Evolutionary conservation across 306 rosid species (phyloP).

Genomic region (Dryas octopetala): DNA sequence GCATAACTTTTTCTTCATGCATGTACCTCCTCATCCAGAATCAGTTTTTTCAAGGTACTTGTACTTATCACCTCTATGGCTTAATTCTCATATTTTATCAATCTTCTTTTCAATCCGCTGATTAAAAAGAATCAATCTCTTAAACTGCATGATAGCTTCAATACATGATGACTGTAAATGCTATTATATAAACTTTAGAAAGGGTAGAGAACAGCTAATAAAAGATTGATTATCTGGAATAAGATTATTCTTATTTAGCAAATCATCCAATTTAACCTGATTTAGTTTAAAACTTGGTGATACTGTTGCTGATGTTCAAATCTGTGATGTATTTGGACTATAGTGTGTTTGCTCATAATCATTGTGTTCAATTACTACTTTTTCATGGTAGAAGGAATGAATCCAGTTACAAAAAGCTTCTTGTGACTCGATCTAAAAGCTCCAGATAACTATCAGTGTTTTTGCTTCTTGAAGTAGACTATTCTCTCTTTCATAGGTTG

Average conservation of each 20-base stretch:
- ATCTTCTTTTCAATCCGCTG: slow-evolving; percentile 5
- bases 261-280: neutral
- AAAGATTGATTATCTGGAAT: neutral
- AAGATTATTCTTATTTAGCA: neutral
- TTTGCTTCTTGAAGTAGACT: neutral
- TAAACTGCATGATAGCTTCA: slow-evolving; percentile 10
- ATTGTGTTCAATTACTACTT: neutral
- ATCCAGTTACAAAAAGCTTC: neutral
- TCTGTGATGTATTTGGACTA: neutral
- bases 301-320: neutral
- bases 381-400: neutral
- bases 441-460: neutral
- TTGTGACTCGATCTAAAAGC: neutral
- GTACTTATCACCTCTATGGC: slow-evolving; percentile 38
- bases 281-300: neutral
- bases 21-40: slow-evolving; percentile 49
- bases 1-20: slow-evolving; percentile 35
- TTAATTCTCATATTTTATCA: neutral
- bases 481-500: neutral
- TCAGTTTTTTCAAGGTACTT: slow-evolving; percentile 82
- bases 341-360: neutral
- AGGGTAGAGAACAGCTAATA: neutral
- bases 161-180: slow-evolving; percentile 17
- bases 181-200: neutral
- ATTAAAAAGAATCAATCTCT: neutral